Evolutionary conservation across 2,329 filamentous ascomycete species (phyloP).

Genomic region (Hyphodiscus sp.): DNA sequence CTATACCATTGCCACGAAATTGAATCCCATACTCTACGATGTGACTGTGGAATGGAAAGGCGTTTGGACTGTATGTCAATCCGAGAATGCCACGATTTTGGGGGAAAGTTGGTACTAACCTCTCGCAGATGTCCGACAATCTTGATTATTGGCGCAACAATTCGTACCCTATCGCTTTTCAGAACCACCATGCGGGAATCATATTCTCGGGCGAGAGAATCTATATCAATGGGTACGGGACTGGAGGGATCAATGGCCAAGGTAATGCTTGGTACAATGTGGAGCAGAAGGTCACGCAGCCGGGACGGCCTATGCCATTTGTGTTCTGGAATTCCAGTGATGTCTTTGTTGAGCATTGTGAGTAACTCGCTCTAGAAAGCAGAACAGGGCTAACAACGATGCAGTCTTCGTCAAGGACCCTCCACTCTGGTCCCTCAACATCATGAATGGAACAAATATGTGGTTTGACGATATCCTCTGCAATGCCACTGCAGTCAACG

Average conservation of each 20-base stretch:
- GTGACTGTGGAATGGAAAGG: constrained; percentile 47
- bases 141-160: constrained; percentile 49
- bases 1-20: constrained; percentile 43
- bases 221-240: constrained; percentile 43
- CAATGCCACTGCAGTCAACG: constrained; percentile 44
- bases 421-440: constrained; percentile 47
- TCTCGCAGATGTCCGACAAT: constrained; percentile 39
- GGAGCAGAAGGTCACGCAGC: constrained; percentile 39
- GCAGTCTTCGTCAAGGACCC: constrained; percentile 42
- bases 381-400: not conserved
- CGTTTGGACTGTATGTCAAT: constrained; percentile 38
- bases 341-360: constrained; percentile 43
- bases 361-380: not conserved
- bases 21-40: constrained; percentile 44
- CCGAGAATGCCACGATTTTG: too few species aligned
- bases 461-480: constrained; percentile 42
- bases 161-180: constrained; percentile 45
- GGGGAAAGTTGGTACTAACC: not conserved
- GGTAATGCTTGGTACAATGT: constrained; percentile 48
- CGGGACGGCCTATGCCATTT: constrained; percentile 50
- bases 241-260: constrained; percentile 48
- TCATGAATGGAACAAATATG: constrained; percentile 51
- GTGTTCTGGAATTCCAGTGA: constrained; percentile 52
- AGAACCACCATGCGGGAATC: constrained; percentile 50
- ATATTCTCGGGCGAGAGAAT: constrained; percentile 44